Conservation (phyloP, 2,329 filamentous ascomycete genomes). For the Pestalotiopsis sp. region DNA sequence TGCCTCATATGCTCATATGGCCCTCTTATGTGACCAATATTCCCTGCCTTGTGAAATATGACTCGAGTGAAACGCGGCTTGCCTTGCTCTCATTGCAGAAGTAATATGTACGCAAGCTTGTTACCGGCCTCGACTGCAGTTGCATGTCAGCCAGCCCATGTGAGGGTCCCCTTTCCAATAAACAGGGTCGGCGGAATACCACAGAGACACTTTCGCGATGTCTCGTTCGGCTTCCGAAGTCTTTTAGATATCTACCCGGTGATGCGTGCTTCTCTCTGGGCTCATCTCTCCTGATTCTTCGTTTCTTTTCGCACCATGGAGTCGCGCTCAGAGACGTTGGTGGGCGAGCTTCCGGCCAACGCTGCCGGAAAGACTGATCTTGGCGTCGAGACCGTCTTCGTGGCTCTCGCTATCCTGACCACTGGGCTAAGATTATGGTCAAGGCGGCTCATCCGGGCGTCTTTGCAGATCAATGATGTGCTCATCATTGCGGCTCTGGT, state of each 20-base stretch:
- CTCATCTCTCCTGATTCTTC: not conserved
- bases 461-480: slow-evolving; percentile 19
- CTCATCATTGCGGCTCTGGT: slow-evolving; percentile 17
- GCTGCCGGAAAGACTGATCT: slow-evolving; percentile 15
- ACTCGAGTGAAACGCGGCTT: not conserved
- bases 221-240: not conserved
- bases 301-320: not conserved
- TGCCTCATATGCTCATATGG: not conserved
- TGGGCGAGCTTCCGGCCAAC: slow-evolving; percentile 7
- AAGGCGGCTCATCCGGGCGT: slow-evolving; percentile 12
- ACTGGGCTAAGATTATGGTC: slow-evolving; percentile 22
- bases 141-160: not conserved
- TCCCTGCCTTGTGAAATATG: not conserved
- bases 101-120: no score
- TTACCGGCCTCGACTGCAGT: not conserved
- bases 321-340: not conserved
- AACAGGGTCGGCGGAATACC: not conserved
- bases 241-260: not conserved
- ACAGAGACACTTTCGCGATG: not conserved
- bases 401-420: slow-evolving; percentile 14
- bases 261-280: not conserved
- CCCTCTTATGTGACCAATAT: not conserved
- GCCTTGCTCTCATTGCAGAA: not conserved
- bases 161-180: not conserved
- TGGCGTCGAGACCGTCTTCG: slow-evolving; percentile 16